A percentile compares a stretch with the other conserved stretches of the same genome.
These are phyloP conservation scores for Clitopilus passeckerianus DNA, from an alignment of 768 basidiomycete species.

Conservation along the genomic window DNA sequence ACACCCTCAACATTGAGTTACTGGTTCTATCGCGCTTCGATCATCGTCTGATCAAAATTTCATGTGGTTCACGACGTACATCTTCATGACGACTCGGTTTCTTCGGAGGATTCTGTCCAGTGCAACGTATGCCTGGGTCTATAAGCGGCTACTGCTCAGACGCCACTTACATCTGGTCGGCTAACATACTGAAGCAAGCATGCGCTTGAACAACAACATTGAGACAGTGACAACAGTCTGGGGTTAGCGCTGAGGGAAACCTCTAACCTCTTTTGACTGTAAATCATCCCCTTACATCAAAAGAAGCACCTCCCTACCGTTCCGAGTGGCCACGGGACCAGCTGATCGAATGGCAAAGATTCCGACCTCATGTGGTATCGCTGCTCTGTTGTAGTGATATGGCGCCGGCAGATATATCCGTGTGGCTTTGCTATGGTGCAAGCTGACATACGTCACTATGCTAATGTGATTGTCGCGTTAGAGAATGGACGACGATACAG, in stretches of 20 bases:
- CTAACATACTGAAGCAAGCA: not conserved
- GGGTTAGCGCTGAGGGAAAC: not conserved
- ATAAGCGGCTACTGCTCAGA: not conserved
- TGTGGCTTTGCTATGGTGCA: not conserved
- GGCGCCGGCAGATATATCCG: not conserved
- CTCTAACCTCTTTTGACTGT: not conserved
- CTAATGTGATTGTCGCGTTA: not conserved
- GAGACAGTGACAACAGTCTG: not conserved
- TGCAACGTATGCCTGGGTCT: not conserved
- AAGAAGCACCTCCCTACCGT: not conserved
- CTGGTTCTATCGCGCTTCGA: not conserved
- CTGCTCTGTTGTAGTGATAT: not conserved
- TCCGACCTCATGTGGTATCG: not conserved
- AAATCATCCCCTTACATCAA: not conserved
- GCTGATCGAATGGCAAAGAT: not conserved
- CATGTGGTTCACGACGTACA: not conserved
- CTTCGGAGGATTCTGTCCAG: not conserved
- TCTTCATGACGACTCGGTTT: not conserved
- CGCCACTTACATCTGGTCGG: not conserved
- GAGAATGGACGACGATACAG: not conserved
- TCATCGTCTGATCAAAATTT: not conserved
- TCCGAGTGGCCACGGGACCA: not conserved
- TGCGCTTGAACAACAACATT: not conserved
- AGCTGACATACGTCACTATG: not conserved
- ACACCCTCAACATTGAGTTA: not conserved